Percentiles rank a stretch among this genome's conserved stretches.
Evolutionary conservation across 129 eudicot genomes (phyloP).

Genomic region (Smallanthus sonchifolius): DNA sequence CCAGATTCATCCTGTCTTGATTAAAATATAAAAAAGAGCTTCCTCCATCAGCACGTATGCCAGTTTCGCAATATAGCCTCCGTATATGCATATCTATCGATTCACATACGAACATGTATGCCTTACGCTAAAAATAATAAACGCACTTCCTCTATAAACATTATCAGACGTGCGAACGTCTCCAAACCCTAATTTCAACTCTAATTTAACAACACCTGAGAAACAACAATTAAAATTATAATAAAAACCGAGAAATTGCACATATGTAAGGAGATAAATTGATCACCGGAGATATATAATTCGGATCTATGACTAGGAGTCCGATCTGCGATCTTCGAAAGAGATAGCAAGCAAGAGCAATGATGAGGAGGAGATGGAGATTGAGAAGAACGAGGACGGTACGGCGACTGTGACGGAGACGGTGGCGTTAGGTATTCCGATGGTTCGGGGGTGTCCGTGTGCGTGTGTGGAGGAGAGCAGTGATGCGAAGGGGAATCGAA

Average conservation of each 20-base stretch:
- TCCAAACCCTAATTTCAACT: constrained; percentile 20
- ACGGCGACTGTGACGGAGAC: neutral
- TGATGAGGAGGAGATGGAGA: neutral
- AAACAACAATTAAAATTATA: neutral
- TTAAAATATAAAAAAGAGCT: neutral
- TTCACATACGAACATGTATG: neutral
- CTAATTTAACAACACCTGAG: constrained; percentile 1
- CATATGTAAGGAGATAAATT: neutral
- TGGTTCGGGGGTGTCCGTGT: neutral
- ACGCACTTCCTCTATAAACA: neutral
- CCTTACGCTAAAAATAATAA: constrained; percentile 2
- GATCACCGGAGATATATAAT: constrained; percentile 6
- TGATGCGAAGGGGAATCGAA: constrained; percentile 19
- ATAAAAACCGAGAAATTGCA: neutral
- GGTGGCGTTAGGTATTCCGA: constrained; percentile 1
- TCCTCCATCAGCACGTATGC: constrained; percentile 6
- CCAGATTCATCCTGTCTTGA: neutral
- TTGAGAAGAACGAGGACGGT: neutral
- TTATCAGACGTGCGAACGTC: constrained; percentile 18
- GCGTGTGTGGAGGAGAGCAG: constrained; percentile 5
- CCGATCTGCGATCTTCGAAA: constrained; percentile 25
- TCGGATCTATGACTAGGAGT: constrained; percentile 14
- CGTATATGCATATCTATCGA: neutral
- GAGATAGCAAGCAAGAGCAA: neutral
- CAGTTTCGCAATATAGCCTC: constrained; percentile 5